These are phyloP conservation scores for Rhizomucor miehei DNA, from an alignment of 371 early-diverging fungal species.

Conservation along the genomic window DNA sequence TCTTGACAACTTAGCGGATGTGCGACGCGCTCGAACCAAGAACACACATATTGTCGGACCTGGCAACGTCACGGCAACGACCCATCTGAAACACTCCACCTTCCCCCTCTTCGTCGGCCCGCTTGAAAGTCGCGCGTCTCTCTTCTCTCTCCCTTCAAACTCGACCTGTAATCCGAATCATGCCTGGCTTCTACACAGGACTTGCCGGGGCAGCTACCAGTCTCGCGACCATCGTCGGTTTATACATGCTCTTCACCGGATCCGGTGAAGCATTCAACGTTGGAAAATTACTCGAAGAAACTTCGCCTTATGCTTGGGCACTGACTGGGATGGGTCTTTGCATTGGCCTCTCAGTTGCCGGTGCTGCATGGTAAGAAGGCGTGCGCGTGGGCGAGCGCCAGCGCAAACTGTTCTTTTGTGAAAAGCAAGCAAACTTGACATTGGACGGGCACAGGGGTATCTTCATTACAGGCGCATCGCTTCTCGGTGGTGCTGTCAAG, in stretches of 20 bases:
- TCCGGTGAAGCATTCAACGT: slow-evolving; percentile 85
- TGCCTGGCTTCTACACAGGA: slow-evolving; percentile 29
- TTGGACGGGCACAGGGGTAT: slow-evolving; percentile 75
- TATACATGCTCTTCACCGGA: slow-evolving; percentile 86
- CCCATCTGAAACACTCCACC: no score
- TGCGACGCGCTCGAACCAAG: no score
- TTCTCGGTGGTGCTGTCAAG: slow-evolving; percentile 91
- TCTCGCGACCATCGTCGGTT: slow-evolving; percentile 45
- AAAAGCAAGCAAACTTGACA: slow-evolving; percentile 3
- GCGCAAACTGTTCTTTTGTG: background rate
- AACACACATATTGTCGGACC: no score
- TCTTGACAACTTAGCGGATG: no score
- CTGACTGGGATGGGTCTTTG: slow-evolving; percentile 82
- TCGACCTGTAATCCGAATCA: background rate
- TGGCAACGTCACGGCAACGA: no score
- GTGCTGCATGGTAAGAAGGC: slow-evolving; percentile 96
- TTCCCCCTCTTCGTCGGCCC: no score
- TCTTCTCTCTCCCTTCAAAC: no score
- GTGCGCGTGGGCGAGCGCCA: no score
- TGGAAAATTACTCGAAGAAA: slow-evolving; percentile 73
- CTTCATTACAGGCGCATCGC: slow-evolving; percentile 86
- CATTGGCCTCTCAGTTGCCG: slow-evolving; percentile 90
- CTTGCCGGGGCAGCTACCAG: slow-evolving; percentile 27
- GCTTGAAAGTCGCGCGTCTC: no score
- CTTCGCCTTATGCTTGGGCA: slow-evolving; percentile 91